These are phyloP conservation scores for Ophiocordyceps camponoti-floridani DNA, from an alignment of 2,329 filamentous ascomycete species.

Conservation along the genomic window DNA sequence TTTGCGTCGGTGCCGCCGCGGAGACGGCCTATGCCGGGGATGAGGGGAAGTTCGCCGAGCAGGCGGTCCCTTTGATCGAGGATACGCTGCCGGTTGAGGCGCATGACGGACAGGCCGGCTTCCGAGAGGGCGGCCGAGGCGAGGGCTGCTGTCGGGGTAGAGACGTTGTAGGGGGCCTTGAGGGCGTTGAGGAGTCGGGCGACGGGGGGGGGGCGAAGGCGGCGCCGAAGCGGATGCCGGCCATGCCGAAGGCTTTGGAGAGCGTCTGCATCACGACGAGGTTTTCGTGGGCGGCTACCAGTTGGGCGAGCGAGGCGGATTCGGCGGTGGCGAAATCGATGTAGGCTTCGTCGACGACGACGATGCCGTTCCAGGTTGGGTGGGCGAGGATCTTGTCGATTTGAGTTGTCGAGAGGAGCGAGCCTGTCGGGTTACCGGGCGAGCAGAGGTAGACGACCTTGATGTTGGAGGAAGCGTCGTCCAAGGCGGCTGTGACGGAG, in stretches of 20 bases:
- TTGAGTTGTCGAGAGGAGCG: conserved; percentile 57
- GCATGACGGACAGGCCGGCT: conserved; percentile 57
- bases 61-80: conserved; percentile 62
- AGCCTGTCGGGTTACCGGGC: conserved; percentile 84
- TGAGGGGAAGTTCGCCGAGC: conserved; percentile 50
- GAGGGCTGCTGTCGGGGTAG: conserved; percentile 69
- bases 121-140: conserved; percentile 54
- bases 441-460: conserved; percentile 90
- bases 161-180: conserved; percentile 93
- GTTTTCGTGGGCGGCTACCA: conserved; percentile 85
- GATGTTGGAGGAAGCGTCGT: conserved; percentile 25
- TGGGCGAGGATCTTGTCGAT: conserved; percentile 61
- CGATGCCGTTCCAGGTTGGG: conserved; percentile 85
- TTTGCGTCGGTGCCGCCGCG: conserved; percentile 69
- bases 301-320: conserved; percentile 69
- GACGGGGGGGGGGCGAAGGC: conserved; percentile 65
- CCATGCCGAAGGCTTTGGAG: conserved; percentile 93
- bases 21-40: conserved; percentile 65
- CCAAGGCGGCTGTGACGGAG: conserved; percentile 48
- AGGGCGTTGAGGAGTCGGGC: conserved; percentile 72
- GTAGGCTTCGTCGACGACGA: conserved; percentile 91
- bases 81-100: conserved; percentile 48
- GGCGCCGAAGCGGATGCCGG: conserved; percentile 77
- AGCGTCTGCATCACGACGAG: conserved; percentile 95
- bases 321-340: conserved; percentile 65